Percentiles rank a stretch among this genome's conserved stretches.
Conservation (phyloP, 139 green algal species). For the Chlamydomonas urium region DNA sequence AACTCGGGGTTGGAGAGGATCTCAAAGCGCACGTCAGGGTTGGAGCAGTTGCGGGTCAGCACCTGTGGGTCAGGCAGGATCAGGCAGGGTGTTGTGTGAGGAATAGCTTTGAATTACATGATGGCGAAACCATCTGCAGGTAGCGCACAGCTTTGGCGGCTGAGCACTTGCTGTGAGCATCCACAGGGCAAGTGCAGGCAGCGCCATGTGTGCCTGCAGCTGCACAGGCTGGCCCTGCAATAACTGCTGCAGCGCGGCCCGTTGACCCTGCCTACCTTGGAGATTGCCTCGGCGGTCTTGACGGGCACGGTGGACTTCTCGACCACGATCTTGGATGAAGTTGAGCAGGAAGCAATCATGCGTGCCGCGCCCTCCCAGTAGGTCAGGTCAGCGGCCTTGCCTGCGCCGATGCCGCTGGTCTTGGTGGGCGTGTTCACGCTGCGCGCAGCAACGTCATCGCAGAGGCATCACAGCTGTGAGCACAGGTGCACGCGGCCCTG, state of each 20-base stretch:
- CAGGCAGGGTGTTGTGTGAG: not conserved
- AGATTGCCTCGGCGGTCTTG: slow-evolving; percentile 98
- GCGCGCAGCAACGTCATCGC: no score
- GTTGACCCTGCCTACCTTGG: slow-evolving; percentile 84
- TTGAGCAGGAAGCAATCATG: slow-evolving; percentile 85
- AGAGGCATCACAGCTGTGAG: no score
- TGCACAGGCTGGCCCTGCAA: no score
- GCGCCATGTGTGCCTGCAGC: no score
- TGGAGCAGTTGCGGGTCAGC: slow-evolving; percentile 69
- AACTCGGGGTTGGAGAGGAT: slow-evolving; percentile 96
- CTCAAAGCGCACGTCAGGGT: slow-evolving; percentile 79
- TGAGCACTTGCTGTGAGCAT: no score
- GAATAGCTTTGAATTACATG: no score
- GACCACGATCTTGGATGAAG: slow-evolving; percentile 92
- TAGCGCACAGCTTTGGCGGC: no score
- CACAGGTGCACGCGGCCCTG: no score
- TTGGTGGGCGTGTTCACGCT: slow-evolving; percentile 99
- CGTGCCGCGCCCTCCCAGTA: slow-evolving; percentile 98
- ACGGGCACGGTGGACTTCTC: slow-evolving; percentile 99
- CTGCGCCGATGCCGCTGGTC: slow-evolving; percentile 89
- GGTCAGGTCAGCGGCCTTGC: slow-evolving; percentile 94
- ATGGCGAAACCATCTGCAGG: no score
- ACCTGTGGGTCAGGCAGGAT: slow-evolving; percentile 42
- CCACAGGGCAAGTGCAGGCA: no score
- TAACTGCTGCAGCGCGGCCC: no score